These are phyloP conservation scores for Ramularia endophylla DNA, from an alignment of 2,329 filamentous ascomycete genomes.

Conservation along the genomic window DNA sequence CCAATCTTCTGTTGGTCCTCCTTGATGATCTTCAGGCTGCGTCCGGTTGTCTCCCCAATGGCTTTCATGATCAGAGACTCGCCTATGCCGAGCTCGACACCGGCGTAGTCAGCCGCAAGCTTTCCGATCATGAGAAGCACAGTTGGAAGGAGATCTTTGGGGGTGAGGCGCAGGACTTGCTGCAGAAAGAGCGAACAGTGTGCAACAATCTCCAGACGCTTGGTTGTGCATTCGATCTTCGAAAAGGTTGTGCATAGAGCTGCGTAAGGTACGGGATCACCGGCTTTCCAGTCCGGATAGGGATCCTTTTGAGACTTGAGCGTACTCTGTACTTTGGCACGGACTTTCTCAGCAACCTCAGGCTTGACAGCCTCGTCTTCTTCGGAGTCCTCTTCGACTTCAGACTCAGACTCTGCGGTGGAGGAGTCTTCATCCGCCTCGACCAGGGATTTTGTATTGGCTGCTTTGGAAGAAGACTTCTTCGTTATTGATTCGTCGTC, in stretches of 20 bases:
- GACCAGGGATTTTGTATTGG: slow-evolving; percentile 1
- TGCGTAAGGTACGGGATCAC: slow-evolving; percentile 85
- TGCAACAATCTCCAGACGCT: slow-evolving; percentile 79
- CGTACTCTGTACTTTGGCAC: slow-evolving; percentile 73
- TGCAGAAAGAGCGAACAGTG: slow-evolving; percentile 87
- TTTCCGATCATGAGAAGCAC: slow-evolving; percentile 98
- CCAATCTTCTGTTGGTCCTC: slow-evolving; percentile 94
- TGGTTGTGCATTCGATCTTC: slow-evolving; percentile 88
- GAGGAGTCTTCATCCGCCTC: slow-evolving; percentile 5
- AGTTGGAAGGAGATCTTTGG: slow-evolving; percentile 78
- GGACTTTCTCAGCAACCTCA: slow-evolving; percentile 64
- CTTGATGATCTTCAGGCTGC: slow-evolving; percentile 84
- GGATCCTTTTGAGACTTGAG: slow-evolving; percentile 67
- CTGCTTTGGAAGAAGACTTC: slow-evolving; percentile 1
- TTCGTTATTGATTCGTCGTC: slow-evolving; percentile 3
- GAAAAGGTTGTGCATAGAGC: slow-evolving; percentile 94
- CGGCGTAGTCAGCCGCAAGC: slow-evolving; percentile 90
- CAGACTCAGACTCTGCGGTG: slow-evolving; percentile 32
- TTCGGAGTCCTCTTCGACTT: slow-evolving; percentile 43
- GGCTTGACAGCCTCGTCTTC: slow-evolving; percentile 61
- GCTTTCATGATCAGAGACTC: slow-evolving; percentile 99
- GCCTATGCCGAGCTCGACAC: slow-evolving; percentile 95
- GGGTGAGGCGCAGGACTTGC: slow-evolving; percentile 89
- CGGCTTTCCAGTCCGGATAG: slow-evolving; percentile 93
- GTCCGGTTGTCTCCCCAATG: slow-evolving; percentile 88